Base-by-base conservation (phyloP, 768 basidiomycete species). In the Leccinum olivaceopallidum region DNA sequence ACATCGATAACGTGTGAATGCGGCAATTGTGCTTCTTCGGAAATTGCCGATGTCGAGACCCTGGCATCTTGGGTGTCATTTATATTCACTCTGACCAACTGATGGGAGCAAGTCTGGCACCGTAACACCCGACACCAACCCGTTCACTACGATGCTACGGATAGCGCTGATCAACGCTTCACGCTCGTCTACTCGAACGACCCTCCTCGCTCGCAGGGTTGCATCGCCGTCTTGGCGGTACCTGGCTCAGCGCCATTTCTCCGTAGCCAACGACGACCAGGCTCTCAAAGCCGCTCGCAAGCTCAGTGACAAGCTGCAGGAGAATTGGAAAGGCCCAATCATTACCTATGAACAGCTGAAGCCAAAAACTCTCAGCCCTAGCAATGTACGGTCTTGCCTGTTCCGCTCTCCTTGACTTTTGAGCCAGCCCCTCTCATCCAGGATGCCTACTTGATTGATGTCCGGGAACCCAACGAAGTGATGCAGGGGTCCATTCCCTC, bases 381-480 rank as follows among this genome's bases (percentile, higher is more conserved):
- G 85, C 57, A 73, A 81, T 3, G 91, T 91, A 66, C 28, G 72
- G 22, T 34, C 22, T 37, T 42, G 18, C 9, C 4, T 57, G 52
- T 34, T 48, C 7, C 14, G 14, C 6, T 28, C 36, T 55, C 16
- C 36, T 30, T 47, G 22, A 22, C 28, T 26, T 42, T 58, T 75
- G 30, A 50, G 71, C 13, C 14, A 24, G 14, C 53, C 12, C 28
- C 37, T 64, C 36, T 59, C 49, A 22, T 62, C 48, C 62, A 93
- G 91, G 79, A 88, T 61, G 79, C 83, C 5, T 91, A 86, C 69
- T 71, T 93, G 50, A 86, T 93, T 65, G 94, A 96, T 67, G 95
- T 98, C n/a, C 87, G 96, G 22, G 95, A 97, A 73, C 91, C 89
- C 1, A 86, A 92, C 64, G 95, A 97, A 72, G 91, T 94, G 49